Percentiles rank a stretch among this genome's conserved stretches.
Evolutionary conservation across 2,329 filamentous ascomycete genomes (phyloP).

Genomic region (Lachnellula hyalina): DNA sequence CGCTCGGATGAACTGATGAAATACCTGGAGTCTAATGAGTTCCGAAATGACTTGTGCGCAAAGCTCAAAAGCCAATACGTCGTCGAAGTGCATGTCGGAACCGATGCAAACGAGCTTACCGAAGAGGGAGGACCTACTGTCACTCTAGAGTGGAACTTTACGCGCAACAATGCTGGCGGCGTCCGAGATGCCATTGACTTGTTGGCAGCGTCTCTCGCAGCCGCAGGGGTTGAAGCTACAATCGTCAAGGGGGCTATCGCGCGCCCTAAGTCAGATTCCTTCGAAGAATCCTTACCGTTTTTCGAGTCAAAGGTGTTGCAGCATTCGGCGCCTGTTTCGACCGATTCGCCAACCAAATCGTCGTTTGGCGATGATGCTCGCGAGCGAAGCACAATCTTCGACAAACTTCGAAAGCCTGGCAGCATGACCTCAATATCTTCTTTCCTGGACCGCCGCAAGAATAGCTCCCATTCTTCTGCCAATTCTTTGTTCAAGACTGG

Average conservation of each 20-base stretch:
- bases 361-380: constrained; percentile 76
- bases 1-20: constrained; percentile 70
- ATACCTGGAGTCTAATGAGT: constrained; percentile 77
- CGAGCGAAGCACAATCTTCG: constrained; percentile 79
- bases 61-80: constrained; percentile 91
- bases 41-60: constrained; percentile 70
- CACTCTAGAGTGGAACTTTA: constrained; percentile 74
- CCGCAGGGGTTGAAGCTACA: constrained; percentile 80
- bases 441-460: constrained; percentile 94
- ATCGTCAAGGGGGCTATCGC: constrained; percentile 92
- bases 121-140: constrained; percentile 54
- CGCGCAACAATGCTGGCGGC: constrained; percentile 92
- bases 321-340: constrained; percentile 72
- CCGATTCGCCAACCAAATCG: constrained; percentile 83
- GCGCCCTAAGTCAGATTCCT: constrained; percentile 97
- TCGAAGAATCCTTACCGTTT: constrained; percentile 93
- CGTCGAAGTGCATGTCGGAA: constrained; percentile 74
- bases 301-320: constrained; percentile 97
- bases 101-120: constrained; percentile 53
- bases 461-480: constrained; percentile 78
- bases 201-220: constrained; percentile 77
- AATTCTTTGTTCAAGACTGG: constrained; percentile 87
- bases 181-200: constrained; percentile 96
- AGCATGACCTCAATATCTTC: constrained; percentile 93
- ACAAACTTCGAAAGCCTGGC: constrained; percentile 88